Base-by-base conservation (phyloP, 2,329 filamentous ascomycete genomes). In the Geosmithia morbida region DNA sequence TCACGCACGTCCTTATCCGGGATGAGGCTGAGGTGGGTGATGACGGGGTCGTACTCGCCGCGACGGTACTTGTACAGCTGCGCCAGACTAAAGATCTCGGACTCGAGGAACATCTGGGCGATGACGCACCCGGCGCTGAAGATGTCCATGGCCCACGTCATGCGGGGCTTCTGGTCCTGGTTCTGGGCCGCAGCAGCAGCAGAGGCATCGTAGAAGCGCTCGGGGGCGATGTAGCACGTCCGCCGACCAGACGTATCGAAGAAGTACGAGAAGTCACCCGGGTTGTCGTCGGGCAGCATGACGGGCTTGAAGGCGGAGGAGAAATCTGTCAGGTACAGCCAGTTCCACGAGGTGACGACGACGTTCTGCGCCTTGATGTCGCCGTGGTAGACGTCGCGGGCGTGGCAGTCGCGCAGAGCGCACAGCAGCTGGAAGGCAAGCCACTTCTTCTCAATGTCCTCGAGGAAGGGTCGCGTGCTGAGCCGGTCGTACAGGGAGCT, bases 401-500 rank as follows among this genome's bases (percentile, higher is more conserved):
- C 74, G 62, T 98, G 92, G 57, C 87, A 96, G 64, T 98, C 94
- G 48, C 89, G 81, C 49, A 98, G 70, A 2, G 87, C 89, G 62
- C 88, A 96, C 11, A 98, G 75, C 2, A 98, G 75, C 67, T 98
- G 92, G 57, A 95, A 98, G 0, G 90, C 86, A 46, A 98, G 76
- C 92, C 92, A 98, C 68, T 94, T 96, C 74, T 96, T 97, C 65
- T 98, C 92, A 53, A 98, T 92, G 54, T 94, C 87, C 64, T 98
- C 94, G 10, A 97, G 71, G 56, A 98, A 98, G 0, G 92, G 94
- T 7, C 94, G 81, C 8, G 92, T 98, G 65, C 92, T 94, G 64
- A 98, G 80, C 47, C 92, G 85, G 67, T 98, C 92, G 67, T 98
- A 98, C 4, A 98, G 75, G 20, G 92, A 97, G 70, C 85, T 96